phyloP scores from a whole-genome alignment of 352 stramenopile species.

The Globisporangium rhizosaccharum region DNA sequence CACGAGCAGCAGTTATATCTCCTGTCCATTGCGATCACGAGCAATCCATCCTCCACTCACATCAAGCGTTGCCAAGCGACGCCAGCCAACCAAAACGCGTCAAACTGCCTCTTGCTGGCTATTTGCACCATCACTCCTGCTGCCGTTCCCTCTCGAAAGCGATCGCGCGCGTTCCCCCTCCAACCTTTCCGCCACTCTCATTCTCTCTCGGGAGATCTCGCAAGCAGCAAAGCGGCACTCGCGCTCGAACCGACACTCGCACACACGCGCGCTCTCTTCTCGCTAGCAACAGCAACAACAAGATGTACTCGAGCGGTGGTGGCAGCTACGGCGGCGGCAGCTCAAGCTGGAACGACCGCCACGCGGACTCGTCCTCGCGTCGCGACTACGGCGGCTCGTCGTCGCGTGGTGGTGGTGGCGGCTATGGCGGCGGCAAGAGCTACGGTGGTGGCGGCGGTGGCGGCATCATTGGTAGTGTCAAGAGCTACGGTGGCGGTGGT shows the following conservation, averaged over 20 bases:
- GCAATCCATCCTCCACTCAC: too few relatives aligned
- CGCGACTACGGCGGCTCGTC: slow-evolving; percentile 47
- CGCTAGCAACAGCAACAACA: slow-evolving; percentile 8
- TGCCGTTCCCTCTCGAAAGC: slow-evolving; percentile 20
- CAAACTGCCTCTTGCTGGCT: slow-evolving; percentile 1
- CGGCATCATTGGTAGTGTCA: too few relatives aligned
- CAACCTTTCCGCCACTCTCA: neutral
- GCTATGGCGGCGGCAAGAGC: slow-evolving; percentile 25
- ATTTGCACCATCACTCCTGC: slow-evolving; percentile 25
- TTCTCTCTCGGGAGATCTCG: slow-evolving; percentile 1
- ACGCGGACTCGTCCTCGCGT: slow-evolving; percentile 73
- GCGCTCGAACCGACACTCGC: slow-evolving; percentile 8
- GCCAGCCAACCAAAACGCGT: neutral
- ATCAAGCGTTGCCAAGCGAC: too few relatives aligned
- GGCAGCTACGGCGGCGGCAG: slow-evolving; percentile 16
- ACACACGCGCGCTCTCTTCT: slow-evolving; percentile 1
- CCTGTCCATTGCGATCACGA: too few relatives aligned
- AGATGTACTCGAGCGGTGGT: slow-evolving; percentile 56
- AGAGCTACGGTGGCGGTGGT: slow-evolving; percentile 11
- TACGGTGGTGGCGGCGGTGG: slow-evolving; percentile 21
- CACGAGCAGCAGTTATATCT: too few relatives aligned
- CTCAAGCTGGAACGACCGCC: slow-evolving; percentile 48
- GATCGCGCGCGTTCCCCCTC: slow-evolving; percentile 14
- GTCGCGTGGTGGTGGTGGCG: slow-evolving; percentile 22
- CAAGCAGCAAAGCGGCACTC: slow-evolving; percentile 3